A percentile compares a stretch with the other conserved stretches of the same genome.
phyloP scores from a whole-genome alignment of 768 basidiomycete species.

The Suillus subluteus region DNA sequence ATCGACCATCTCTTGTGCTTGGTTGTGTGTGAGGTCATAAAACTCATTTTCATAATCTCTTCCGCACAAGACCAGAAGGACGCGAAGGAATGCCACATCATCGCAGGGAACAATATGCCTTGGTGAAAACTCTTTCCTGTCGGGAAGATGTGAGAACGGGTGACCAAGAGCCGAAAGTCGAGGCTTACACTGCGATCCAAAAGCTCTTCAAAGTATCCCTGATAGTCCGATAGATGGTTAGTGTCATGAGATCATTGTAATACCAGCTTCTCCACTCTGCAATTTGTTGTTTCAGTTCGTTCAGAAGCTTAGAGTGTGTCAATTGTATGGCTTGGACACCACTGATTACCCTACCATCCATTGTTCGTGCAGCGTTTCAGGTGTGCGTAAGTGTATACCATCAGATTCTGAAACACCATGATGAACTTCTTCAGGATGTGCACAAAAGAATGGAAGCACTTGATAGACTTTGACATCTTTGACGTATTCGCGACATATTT shows the following conservation, averaged over 20 bases:
- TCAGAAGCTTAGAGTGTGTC: conserved; percentile 1
- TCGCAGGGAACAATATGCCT: background rate
- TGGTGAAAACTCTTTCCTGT: background rate
- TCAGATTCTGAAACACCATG: conserved; percentile 23
- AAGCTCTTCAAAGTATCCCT: background rate
- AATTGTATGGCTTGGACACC: background rate
- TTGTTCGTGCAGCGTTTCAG: conserved; percentile 19
- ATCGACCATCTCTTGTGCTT: conserved; percentile 24
- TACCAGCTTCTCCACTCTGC: conserved; percentile 20
- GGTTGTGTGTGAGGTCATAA: conserved; percentile 13
- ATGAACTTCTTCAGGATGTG: background rate
- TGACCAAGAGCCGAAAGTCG: too few relatives aligned
- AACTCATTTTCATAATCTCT: conserved; percentile 18
- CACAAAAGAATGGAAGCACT: conserved; percentile 16
- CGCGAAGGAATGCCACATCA: background rate
- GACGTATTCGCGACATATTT: conserved; percentile 18
- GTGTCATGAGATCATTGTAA: background rate
- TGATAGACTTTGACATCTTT: conserved; percentile 21
- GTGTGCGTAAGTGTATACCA: conserved; percentile 29
- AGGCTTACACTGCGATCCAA: background rate
- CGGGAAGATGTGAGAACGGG: background rate
- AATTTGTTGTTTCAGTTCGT: conserved; percentile 13
- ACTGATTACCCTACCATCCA: conserved; percentile 10
- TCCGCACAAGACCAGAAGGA: conserved; percentile 24
- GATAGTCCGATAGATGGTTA: background rate